Base-by-base conservation (phyloP, 2,329 filamentous ascomycete species). In the Colletotrichum musicola region DNA sequence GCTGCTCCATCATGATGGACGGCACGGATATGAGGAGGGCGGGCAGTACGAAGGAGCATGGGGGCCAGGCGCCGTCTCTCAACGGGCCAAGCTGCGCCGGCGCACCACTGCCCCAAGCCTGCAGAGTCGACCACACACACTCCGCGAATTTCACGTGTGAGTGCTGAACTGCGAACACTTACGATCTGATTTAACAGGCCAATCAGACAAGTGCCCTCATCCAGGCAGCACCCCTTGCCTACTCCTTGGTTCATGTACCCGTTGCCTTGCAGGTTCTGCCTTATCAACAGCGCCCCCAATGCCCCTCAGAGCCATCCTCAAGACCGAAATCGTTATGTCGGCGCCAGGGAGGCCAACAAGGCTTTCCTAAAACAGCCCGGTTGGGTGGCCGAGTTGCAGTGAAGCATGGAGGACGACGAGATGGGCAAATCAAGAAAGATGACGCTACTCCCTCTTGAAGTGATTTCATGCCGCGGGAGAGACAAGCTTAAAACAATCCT, bases 201-300 rank as follows among this genome's bases (percentile, higher is more conserved):
- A 58, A 58, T 58, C 61, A 51, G 0, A 13, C 38, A 4, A 38
- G 1, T 53, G 46, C 58, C 47, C 47, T 51, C 35, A 18, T 51
- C 12, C 22, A 14, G 27, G n/a, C 46, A 27, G 47, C 35, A 18
- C 30, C 47, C 27, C 25, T 49, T 58, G 51, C 46, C 44, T 38
- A n/a, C 16, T 50, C 40, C n/a, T 38, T 20, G 61, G 42, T 20
- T 16, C 42, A 12, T 18, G 16, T 49, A 10, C 14, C 42, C 27
- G 38, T 53, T 64, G 62, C 62, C 55, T 64, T 53, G 22, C 25
- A 25, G 4, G 18, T 60, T 9, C 62, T 60, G 47, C 54, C 62
- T 64, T 53, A 60, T 53, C 55, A 53, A 30, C 6, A 58, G 25
- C 7, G 22, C 27, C 16, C 7, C 18, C 57, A 12, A 13, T 12